Conservation (phyloP, 2,329 filamentous ascomycete species). For the Ophiostoma perfectum region DNA sequence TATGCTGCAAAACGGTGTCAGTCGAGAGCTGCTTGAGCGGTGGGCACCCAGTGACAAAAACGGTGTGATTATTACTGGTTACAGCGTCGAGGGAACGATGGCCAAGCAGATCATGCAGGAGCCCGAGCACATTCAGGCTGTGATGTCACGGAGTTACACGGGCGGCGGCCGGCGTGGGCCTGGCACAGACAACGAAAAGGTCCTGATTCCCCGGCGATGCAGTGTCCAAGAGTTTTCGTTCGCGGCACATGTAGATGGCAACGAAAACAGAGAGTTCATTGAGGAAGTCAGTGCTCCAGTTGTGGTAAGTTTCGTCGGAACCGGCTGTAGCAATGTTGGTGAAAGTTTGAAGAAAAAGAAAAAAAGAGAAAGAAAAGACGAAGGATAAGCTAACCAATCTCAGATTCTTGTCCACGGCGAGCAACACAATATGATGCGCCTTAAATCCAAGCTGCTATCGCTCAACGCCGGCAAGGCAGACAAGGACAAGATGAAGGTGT, state of each 20-base stretch:
- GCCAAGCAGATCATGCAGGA: slow-evolving; percentile 92
- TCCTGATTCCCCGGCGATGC: slow-evolving; percentile 87
- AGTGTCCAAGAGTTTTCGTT: slow-evolving; percentile 94
- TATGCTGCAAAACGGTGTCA: slow-evolving; percentile 97
- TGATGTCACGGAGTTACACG: slow-evolving; percentile 68
- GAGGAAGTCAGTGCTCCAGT: slow-evolving; percentile 89
- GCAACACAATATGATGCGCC: slow-evolving; percentile 94
- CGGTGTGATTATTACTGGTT: slow-evolving; percentile 97
- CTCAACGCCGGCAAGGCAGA: slow-evolving; percentile 74
- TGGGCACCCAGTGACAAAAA: slow-evolving; percentile 97
- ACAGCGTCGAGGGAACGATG: slow-evolving; percentile 98
- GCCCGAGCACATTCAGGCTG: slow-evolving; percentile 87
- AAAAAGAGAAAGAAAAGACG: not conserved
- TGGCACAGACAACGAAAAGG: slow-evolving; percentile 70
- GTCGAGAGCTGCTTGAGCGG: slow-evolving; percentile 82
- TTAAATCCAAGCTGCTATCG: slow-evolving; percentile 92
- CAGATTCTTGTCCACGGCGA: slow-evolving; percentile 89
- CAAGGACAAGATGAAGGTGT: slow-evolving; percentile 85
- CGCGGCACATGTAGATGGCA: slow-evolving; percentile 92
- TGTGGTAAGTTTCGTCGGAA: slow-evolving; percentile 59
- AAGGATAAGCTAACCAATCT: not conserved
- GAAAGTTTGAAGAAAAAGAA: too few relatives aligned
- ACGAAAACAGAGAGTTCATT: slow-evolving; percentile 94
- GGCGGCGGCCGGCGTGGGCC: slow-evolving; percentile 59
- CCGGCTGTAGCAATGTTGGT: too few relatives aligned